Percentiles rank a stretch among this genome's conserved stretches.
phyloP scores from a whole-genome alignment of 2,329 filamentous ascomycete genomes.

The Annulohypoxylon truncatum region DNA sequence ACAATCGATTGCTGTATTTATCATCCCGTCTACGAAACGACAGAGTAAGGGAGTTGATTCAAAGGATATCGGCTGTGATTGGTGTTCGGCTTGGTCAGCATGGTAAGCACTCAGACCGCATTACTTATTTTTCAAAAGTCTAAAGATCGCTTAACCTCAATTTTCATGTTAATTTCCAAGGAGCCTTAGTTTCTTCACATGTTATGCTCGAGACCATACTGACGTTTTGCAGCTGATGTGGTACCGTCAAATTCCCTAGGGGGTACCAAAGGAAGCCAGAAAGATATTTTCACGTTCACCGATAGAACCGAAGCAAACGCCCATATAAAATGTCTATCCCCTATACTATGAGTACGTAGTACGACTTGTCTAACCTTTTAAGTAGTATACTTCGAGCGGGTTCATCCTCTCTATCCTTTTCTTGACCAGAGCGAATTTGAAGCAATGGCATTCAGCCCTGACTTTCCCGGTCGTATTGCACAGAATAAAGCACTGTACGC shows the following conservation, averaged over 20 bases:
- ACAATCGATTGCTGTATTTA: slow-evolving; percentile 49
- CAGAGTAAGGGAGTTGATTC: slow-evolving; percentile 47
- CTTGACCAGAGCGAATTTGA: slow-evolving; percentile 54
- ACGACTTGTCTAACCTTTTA: background rate
- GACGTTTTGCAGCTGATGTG: background rate
- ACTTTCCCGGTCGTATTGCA: slow-evolving; percentile 44
- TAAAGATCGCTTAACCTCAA: too few relatives aligned
- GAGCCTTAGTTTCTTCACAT: too few relatives aligned
- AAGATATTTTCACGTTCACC: slow-evolving; percentile 8
- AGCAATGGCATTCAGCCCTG: slow-evolving; percentile 43
- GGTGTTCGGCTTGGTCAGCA: slow-evolving; percentile 19
- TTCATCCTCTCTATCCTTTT: slow-evolving; percentile 56
- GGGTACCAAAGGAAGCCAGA: slow-evolving; percentile 6
- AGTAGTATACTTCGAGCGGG: slow-evolving; percentile 52
- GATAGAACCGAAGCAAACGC: slow-evolving; percentile 22
- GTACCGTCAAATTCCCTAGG: slow-evolving; percentile 8
- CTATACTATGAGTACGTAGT: background rate
- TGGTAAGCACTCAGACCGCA: background rate
- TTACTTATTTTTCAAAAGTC: background rate
- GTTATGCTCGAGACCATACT: background rate
- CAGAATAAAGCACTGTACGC: slow-evolving; percentile 51
- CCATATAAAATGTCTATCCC: slow-evolving; percentile 23
- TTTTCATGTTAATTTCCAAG: too few relatives aligned
- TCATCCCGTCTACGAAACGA: slow-evolving; percentile 47
- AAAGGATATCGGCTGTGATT: slow-evolving; percentile 46